Percentiles rank a stretch among this genome's conserved stretches.
phyloP scores from a whole-genome alignment of 2,329 filamentous ascomycete species.

The Teratosphaeria gauchensis region DNA sequence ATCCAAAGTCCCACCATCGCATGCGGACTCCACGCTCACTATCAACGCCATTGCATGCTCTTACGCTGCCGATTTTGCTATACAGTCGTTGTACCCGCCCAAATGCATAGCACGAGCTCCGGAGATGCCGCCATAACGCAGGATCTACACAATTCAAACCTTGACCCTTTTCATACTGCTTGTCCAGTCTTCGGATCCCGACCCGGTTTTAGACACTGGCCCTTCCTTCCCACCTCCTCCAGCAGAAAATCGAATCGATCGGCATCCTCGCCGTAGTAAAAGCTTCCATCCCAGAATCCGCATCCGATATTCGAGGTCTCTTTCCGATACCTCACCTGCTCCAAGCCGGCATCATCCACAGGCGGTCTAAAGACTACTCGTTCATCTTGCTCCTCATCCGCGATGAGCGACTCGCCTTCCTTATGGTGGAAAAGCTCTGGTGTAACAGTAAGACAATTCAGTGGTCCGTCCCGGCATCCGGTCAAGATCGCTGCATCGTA shows the following conservation, averaged over 20 bases:
- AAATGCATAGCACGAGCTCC: not conserved
- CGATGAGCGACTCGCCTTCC: conserved; percentile 29
- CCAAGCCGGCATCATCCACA: conserved; percentile 17
- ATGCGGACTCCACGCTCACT: not conserved
- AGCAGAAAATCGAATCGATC: conserved; percentile 25
- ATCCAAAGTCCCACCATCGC: not conserved
- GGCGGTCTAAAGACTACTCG: conserved; percentile 11
- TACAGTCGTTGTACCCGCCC: not conserved
- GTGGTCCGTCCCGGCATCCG: conserved; percentile 27
- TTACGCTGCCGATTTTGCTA: no score
- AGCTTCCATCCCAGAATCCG: conserved; percentile 33
- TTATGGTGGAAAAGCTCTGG: conserved; percentile 33
- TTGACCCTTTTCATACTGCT: not conserved
- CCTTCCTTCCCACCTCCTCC: conserved; percentile 30
- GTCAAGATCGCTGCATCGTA: conserved; percentile 31
- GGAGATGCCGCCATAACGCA: not conserved
- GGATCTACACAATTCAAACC: not conserved
- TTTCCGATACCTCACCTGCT: conserved; percentile 13
- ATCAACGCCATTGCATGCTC: not conserved
- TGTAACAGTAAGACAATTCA: conserved; percentile 26
- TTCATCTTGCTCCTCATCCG: conserved; percentile 23
- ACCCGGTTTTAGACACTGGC: conserved; percentile 24
- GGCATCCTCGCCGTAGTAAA: conserved; percentile 25
- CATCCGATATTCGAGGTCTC: conserved; percentile 26
- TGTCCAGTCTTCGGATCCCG: conserved; percentile 3